Evolutionary conservation across 352 stramenopile species (phyloP), one percentile per base, ranked within the genome.

Genomic region (Phytophthora lateralis): DNA sequence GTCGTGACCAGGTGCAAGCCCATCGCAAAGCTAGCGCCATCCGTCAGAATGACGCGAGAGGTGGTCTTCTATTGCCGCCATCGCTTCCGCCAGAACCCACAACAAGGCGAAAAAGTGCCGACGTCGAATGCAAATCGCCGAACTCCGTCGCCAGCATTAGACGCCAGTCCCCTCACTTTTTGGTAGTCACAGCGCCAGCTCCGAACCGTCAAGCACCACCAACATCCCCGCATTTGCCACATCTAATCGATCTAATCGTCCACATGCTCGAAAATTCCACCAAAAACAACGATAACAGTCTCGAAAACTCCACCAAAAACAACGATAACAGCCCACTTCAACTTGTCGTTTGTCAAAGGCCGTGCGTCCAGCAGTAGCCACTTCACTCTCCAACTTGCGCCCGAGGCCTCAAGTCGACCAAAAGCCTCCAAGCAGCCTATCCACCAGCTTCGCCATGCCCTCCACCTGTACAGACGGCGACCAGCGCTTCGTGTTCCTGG

Each of bases 401-500:
- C 7, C n/a, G 2, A 24, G 8, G 27, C 15, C 17, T 29, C 45
- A 39, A 51, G 14, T 30, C 26, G 26, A 30, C 26, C 26, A 6
- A 30, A 8, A 30, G 26, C 26, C 26, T 8, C 26, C 4, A 30
- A 30, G 21, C 21, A 24, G 21, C 21, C 21, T 24, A 24, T 24
- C 21, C 21, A 24, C 21, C 34, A 17, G 26, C 12, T 18, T 20
- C 20, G 6, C n/a, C 15, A 54, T 46, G 44, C 21, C 49, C 6
- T 17, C 21, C 9, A 20, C 21, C 12, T 34, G 24, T 34, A 53
- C 57, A 27, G 29, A 34, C 17, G 7, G 0, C 15, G 43, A 56
- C 34, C 55, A 61, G 41, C 66, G 60, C 11, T 74, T 67, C 38
- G 45, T 74, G 4, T 74, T 67, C 61, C 30, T 69, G 35, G 66